Evolutionary conservation across 2,329 filamentous ascomycete species (phyloP).

Genomic region (Exserohilum turcica): DNA sequence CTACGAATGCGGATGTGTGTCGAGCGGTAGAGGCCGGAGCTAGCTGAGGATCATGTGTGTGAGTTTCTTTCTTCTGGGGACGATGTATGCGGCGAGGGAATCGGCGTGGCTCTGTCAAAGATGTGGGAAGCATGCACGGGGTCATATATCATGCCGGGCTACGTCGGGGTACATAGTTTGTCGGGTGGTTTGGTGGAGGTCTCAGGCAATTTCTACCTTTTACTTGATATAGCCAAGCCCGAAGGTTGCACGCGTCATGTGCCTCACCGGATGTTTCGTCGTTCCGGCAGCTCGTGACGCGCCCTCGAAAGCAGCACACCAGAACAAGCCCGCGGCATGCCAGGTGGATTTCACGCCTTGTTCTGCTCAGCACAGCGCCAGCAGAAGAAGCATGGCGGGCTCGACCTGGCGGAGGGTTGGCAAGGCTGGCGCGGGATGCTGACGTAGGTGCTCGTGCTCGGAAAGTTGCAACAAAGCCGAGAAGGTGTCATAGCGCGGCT

Average conservation of each 20-base stretch:
- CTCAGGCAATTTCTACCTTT: neutral
- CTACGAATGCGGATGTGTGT: neutral
- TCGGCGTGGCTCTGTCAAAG: neutral
- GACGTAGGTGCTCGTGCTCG: constrained; percentile 3
- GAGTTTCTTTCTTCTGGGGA: neutral
- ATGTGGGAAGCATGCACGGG: neutral
- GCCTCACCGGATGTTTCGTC: neutral
- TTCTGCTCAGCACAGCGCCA: constrained; percentile 3
- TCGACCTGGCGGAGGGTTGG: neutral
- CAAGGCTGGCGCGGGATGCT: neutral
- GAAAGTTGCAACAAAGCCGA: constrained; percentile 18
- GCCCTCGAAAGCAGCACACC: too few relatives aligned
- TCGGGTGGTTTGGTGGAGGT: neutral
- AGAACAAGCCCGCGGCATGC: neutral
- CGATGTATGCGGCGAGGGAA: neutral
- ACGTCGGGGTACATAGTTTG: constrained; percentile 4
- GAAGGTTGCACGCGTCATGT: neutral
- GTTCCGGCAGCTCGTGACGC: neutral
- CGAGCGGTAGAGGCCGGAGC: constrained; percentile 1
- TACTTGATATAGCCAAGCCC: neutral
- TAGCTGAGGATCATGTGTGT: neutral
- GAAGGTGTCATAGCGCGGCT: constrained; percentile 22
- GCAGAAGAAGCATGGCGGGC: neutral
- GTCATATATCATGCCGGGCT: neutral
- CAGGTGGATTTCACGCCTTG: neutral